Conservation (phyloP, 331 rosid genomes). For the Erythrophleum ivorense region DNA sequence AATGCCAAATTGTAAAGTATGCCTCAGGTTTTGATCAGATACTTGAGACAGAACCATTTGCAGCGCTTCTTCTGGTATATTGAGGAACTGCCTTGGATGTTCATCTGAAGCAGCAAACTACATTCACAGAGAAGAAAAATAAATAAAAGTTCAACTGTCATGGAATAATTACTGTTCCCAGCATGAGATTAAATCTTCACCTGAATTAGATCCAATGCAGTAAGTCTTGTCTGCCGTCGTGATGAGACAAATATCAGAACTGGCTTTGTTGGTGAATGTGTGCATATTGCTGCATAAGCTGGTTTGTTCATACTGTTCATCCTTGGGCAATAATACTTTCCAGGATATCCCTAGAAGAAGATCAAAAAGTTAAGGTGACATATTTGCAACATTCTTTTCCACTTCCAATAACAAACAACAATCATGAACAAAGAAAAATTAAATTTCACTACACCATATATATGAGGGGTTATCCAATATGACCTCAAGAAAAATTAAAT, state of each 20-base stretch:
- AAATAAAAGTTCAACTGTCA: conserved; percentile 27
- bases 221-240: conserved; percentile 96
- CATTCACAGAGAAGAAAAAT: conserved; percentile 37
- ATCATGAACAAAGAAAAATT: not conserved
- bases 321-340: conserved; percentile 96
- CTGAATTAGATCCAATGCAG: conserved; percentile 97
- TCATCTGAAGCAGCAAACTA: conserved; percentile 98
- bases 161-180: conserved; percentile 35
- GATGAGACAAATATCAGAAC: conserved; percentile 97
- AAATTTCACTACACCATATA: not conserved
- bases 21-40: conserved; percentile 89
- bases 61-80: conserved; percentile 81
- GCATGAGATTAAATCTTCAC: conserved; percentile 50
- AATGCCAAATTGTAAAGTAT: conserved; percentile 95
- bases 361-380: conserved; percentile 23
- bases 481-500: not conserved
- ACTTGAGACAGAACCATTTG: conserved; percentile 96
- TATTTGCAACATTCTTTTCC: not conserved
- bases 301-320: conserved; percentile 99
- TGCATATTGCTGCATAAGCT: conserved; percentile 95
- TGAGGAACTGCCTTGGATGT: conserved; percentile 85
- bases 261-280: conserved; percentile 97
- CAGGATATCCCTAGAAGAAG: conserved; percentile 88
- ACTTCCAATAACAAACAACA: not conserved
- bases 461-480: not conserved